A percentile compares a stretch with the other conserved stretches of the same genome.
These are phyloP conservation scores for Amanita pallidorosea DNA, from an alignment of 768 basidiomycete genomes.

Conservation along the genomic window DNA sequence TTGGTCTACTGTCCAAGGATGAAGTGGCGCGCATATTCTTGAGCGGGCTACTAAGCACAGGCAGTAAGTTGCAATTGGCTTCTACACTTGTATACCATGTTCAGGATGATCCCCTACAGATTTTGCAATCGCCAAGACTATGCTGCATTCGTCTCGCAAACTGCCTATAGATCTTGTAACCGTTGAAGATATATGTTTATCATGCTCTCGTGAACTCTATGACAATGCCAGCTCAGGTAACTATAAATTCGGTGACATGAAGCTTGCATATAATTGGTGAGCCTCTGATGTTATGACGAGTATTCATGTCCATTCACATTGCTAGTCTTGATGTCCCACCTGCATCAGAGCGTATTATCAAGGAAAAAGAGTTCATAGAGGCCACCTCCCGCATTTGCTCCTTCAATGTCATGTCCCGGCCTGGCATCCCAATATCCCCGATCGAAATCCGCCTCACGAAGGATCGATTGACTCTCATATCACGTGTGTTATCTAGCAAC, in stretches of 20 bases:
- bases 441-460: constrained; percentile 90
- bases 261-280: constrained; percentile 92
- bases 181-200: constrained; percentile 72
- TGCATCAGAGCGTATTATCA: constrained; percentile 45
- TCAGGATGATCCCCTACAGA: constrained; percentile 25
- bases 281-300: constrained; percentile 7
- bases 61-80: constrained; percentile 52
- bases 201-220: constrained; percentile 82
- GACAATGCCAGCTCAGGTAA: constrained; percentile 92
- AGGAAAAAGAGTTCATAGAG: constrained; percentile 90
- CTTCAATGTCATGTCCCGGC: constrained; percentile 71
- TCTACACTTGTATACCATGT: constrained; percentile 6
- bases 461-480: constrained; percentile 80
- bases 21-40: constrained; percentile 82
- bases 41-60: constrained; percentile 74
- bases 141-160: constrained; percentile 40
- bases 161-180: constrained; percentile 35
- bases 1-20: constrained; percentile 58
- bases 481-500: constrained; percentile 76
- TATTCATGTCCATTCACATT: not conserved
- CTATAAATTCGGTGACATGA: constrained; percentile 91
- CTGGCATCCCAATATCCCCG: constrained; percentile 73
- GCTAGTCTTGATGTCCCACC: constrained; percentile 67
- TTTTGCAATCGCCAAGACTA: constrained; percentile 53
- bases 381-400: constrained; percentile 94